Evolutionary conservation across 768 basidiomycete species (phyloP).

Genomic region (Phylloporus rhodoxanthus): DNA sequence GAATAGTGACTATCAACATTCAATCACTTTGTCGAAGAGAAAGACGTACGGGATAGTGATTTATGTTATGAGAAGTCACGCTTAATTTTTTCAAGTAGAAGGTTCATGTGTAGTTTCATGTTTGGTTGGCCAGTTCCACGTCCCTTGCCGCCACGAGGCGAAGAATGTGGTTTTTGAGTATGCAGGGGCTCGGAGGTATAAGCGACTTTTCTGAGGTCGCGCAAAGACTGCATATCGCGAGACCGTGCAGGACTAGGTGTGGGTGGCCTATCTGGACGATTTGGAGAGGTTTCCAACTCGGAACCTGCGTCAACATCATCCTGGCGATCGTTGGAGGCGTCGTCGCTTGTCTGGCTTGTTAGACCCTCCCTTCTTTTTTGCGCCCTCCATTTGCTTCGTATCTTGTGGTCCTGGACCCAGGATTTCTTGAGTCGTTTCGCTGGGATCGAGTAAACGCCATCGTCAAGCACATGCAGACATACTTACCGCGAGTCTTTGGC

Average conservation of each 20-base stretch:
- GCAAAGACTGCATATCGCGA: constrained; percentile 34
- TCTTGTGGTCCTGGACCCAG: constrained; percentile 73
- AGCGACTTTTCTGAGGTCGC: constrained; percentile 57
- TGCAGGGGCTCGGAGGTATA: constrained; percentile 56
- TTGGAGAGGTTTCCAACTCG: neutral
- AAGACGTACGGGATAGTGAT: constrained; percentile 2
- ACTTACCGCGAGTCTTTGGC: constrained; percentile 56
- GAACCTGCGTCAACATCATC: neutral
- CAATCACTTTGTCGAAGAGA: neutral
- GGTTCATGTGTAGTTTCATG: constrained; percentile 86
- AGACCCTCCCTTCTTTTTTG: constrained; percentile 53
- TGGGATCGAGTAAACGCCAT: constrained; percentile 25
- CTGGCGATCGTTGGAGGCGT: neutral
- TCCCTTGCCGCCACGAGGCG: constrained; percentile 29
- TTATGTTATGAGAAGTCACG: constrained; percentile 40
- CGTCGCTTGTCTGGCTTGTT: constrained; percentile 6
- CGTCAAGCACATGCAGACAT: neutral
- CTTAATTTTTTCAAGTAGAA: constrained; percentile 82
- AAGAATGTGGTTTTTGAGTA: constrained; percentile 47
- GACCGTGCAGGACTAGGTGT: constrained; percentile 2
- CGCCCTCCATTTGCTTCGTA: constrained; percentile 72
- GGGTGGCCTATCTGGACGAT: constrained; percentile 2
- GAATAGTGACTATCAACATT: constrained; percentile 1
- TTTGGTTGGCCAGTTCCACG: constrained; percentile 46
- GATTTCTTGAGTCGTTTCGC: constrained; percentile 77